Base-by-base conservation (phyloP, 768 basidiomycete species). In the Cystofilobasidium capitatum region DNA sequence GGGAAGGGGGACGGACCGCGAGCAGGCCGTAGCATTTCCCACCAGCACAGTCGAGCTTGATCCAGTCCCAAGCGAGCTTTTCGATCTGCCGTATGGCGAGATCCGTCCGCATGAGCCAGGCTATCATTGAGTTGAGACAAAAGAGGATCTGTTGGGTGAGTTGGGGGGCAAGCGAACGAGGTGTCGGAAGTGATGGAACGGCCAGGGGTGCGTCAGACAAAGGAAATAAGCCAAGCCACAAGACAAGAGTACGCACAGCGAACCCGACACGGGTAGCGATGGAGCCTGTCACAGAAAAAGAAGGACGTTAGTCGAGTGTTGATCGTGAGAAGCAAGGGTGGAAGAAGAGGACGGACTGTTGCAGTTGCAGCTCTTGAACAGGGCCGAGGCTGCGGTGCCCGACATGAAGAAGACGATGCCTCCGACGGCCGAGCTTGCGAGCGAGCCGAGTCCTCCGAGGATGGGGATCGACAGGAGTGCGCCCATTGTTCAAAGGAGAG, bases 321-420 rank as follows among this genome's bases (percentile, higher is more conserved):
- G 14, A 20, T 45, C 6, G 6, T 3, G 54, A 36, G 12, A 14
- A 35, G 36, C 2, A 59, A 14, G n/a, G 39, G 33, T 36, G n/a
- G 13, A 29, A n/a, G 1, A 1, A 16, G 17, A 3, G 42, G 2
- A 63, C 62, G 20, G 24, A 69, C 67, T 94, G 76, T 98, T 97
- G 80, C 96, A 99, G 76, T 98, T 98, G 78, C 94, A 99, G 37
- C 89, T 91, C 81, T 96, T 97, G 83, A 86, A 92, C 80, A 96
- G 90, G 84, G 94, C 91, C 40, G 89, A 91, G 4, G 93, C 92
- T 86, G 78, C 73, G n/a, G 71, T 75, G 29, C 73, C 71, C 16
- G 71, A 70, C 40, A 64, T 57, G 37, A 49, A 61, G 20, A 26
- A 73, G 2, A 71, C 88, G 35, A 89, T 72, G 6, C 88, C 88